phyloP scores from a whole-genome alignment of 2,329 filamentous ascomycete genomes.

The Aspergillus sp. region DNA sequence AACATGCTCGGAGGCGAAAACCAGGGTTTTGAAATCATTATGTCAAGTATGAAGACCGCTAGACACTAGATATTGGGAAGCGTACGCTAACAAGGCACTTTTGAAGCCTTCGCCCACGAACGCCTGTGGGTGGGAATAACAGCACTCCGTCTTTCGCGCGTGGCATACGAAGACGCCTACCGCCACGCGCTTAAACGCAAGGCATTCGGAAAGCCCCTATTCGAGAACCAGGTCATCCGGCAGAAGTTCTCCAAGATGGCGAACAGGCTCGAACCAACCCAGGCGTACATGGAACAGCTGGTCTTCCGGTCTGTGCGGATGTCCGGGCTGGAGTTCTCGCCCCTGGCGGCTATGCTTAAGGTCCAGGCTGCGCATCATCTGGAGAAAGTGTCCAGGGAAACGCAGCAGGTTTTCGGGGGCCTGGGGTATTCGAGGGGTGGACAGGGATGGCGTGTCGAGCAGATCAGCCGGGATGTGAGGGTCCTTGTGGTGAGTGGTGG shows the following conservation, averaged over 20 bases:
- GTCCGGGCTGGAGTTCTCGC: background rate
- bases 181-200: background rate
- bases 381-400: background rate
- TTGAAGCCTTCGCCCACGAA: background rate
- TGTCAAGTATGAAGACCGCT: background rate
- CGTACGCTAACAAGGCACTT: no score
- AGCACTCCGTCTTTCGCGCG: background rate
- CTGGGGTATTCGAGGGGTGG: conserved; percentile 3
- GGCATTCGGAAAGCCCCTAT: background rate
- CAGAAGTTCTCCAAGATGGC: background rate
- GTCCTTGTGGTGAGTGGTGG: conserved; percentile 8
- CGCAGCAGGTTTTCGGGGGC: background rate
- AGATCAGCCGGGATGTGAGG: conserved; percentile 16
- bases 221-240: background rate
- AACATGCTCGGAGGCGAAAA: background rate
- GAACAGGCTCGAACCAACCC: background rate
- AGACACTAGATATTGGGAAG: background rate
- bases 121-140: background rate
- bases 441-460: conserved; percentile 15
- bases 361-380: background rate
- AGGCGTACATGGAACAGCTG: background rate
- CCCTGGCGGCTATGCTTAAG: background rate
- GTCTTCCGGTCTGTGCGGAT: background rate
- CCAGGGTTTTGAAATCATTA: background rate
- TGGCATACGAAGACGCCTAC: background rate